Conservation (phyloP, 306 rosid species). For the Corylus americana region DNA sequence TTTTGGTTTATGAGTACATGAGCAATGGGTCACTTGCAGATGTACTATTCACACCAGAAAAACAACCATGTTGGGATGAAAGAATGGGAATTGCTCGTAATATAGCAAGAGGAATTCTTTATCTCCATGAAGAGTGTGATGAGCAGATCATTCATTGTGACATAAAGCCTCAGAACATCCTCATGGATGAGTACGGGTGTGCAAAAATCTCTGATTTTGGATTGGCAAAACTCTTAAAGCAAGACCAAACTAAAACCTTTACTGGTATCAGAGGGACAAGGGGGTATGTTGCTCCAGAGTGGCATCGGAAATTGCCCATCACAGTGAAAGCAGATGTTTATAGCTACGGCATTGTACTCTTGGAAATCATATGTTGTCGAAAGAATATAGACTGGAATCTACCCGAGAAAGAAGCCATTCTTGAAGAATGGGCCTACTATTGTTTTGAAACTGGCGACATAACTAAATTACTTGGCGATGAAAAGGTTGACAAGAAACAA, state of each 20-base stretch:
- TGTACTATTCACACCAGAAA: not conserved
- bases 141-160: not conserved
- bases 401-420: not conserved
- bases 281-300: not conserved
- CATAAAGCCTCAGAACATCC: not conserved
- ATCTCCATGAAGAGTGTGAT: not conserved
- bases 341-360: not conserved
- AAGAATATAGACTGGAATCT: not conserved
- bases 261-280: not conserved
- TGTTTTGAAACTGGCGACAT: not conserved
- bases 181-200: not conserved
- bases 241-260: not conserved
- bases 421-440: not conserved
- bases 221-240: not conserved
- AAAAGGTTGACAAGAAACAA: not conserved
- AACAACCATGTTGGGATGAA: not conserved
- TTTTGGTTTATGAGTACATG: conserved; percentile 20
- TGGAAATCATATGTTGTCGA: not conserved
- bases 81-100: not conserved
- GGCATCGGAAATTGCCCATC: not conserved
- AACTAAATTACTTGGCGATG: not conserved
- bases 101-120: not conserved
- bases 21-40: not conserved
- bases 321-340: not conserved
- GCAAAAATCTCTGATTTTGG: not conserved